Evolutionary conservation across 768 basidiomycete genomes (phyloP), one percentile per base, ranked within the genome.

Genomic region (Lactarius evosmus): DNA sequence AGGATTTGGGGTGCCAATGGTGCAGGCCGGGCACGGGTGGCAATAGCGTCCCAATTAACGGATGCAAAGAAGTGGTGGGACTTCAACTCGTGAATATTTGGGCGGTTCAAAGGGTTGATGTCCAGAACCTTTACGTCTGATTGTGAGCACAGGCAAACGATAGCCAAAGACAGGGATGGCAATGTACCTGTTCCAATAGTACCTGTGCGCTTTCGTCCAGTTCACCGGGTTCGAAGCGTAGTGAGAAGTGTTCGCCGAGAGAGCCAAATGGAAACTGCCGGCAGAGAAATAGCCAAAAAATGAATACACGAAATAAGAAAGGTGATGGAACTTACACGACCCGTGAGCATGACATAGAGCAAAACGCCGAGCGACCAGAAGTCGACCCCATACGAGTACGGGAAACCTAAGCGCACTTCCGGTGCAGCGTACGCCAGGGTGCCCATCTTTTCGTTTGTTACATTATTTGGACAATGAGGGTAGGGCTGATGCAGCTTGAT

Each of bases 301-400:
- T 56, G 34, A 52, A 46, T 29, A n/a, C 29, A 5, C 30, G 8
- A 8, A 17, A 14, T 6, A 32, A 14, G n/a, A 9, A 29, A 14
- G 25, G 3, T 11, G 7, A 19, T 49, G 46, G 41, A 8, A 19
- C 68, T 58, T 51, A 69, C 68, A 22, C 68, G 66, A 14, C 66
- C 68, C 5, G 66, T 69, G 29, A 67, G 66, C 60, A 69, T 64
- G n/a, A 67, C 63, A 14, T 58, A 62, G 22, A 67, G 32, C 49
- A 69, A 55, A 40, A 69, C 68, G 5, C 68, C 68, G 36, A 69
- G 50, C 7, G 66, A 67, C 68, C 68, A 69, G 11, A 58, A 64
- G 54, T 69, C 68, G 30, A 67, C 66, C 16, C 66, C 66, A 30
- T 69, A 69, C 46, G 62, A 67, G 53, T 69, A 69, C 19, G 53